Base-by-base conservation (phyloP, 345 rosid species). In the Nephelium lappaceum region DNA sequence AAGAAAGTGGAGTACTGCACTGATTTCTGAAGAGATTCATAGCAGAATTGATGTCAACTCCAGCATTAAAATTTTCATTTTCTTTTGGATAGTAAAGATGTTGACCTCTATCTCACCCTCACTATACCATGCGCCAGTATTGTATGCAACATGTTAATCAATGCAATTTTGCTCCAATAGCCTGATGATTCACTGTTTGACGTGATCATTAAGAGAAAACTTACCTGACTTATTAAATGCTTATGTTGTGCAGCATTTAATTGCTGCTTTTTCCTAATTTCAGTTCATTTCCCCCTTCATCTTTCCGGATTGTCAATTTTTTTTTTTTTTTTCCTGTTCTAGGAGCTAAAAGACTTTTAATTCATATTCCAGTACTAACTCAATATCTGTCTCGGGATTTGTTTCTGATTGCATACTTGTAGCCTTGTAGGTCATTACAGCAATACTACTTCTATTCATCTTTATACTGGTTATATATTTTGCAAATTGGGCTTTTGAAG, bases 221-320 rank as follows among this genome's bases (percentile, higher is more conserved):
- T 6, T 31, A 0, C 8, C 49, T 45, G 66, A 61, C 18, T 9
- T 8, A 11, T 23, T 24, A 39, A 45, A 61, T 49, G 6, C 10
- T 8, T 23, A 41, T n/a, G 4, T 38, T 16, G 39, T 63, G 69
- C 43, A 18, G 23, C 68, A 42, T 6, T 15, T 42, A 24, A 66
- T n/a, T 78, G 43, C 67, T 43, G 23, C 49, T 9, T 79, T 73
- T 42, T 66, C 36, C 67, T 58, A 41, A 66, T 55, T 10, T 64
- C 49, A 64, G 51, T 38, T 67, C 57, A 23, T 55, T 67, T 12
- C 43, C 45, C n/a, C 16, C 57, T 57, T 41, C 31, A 41, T 57
- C 60, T 76, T 43, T 63, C 23, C 8, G 16, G 36, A 11, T 47
- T 36, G 5, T 45, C 72, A 12, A 31, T 51, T 42, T 73, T 24